Evolutionary conservation across 1,284 basidiomycete genomes (phyloP).

Genomic region (Ustilago cynodontis): DNA sequence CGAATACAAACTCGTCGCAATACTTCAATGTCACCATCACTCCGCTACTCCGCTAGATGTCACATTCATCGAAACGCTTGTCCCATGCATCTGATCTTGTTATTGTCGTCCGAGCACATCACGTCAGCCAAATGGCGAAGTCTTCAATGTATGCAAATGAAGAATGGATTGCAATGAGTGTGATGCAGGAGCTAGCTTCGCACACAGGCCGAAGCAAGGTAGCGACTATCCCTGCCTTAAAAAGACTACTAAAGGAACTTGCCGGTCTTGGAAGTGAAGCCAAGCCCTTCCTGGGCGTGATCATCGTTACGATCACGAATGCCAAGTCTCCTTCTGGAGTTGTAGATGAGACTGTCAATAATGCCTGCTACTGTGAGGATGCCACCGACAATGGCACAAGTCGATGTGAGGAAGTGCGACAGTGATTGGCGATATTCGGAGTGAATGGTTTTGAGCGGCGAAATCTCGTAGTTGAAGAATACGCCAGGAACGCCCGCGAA

Average conservation of each 20-base stretch:
- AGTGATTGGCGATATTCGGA: constrained; percentile 83
- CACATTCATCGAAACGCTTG: no score
- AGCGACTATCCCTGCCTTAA: no score
- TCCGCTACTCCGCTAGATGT: no score
- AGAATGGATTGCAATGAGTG: no score
- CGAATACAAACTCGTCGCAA: no score
- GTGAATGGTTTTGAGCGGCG: constrained; percentile 64
- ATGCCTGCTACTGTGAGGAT: constrained; percentile 94
- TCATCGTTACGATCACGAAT: constrained; percentile 34
- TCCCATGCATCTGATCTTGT: no score
- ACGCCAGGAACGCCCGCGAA: constrained; percentile 75
- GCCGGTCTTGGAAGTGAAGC: constrained; percentile 55
- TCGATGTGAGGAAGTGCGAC: constrained; percentile 88
- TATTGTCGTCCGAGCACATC: no score
- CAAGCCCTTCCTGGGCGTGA: constrained; percentile 47
- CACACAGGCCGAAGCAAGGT: no score
- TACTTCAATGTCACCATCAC: no score
- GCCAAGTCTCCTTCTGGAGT: constrained; percentile 68
- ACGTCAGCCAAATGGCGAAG: no score
- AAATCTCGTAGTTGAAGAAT: constrained; percentile 81
- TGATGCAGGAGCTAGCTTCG: no score
- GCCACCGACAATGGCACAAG: constrained; percentile 94
- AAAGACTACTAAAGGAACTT: constrained; percentile 50
- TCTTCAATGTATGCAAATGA: no score
- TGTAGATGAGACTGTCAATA: constrained; percentile 87